Conservation (phyloP, 2,329 filamentous ascomycete genomes). For the Hypoxylon rubiginosum region DNA sequence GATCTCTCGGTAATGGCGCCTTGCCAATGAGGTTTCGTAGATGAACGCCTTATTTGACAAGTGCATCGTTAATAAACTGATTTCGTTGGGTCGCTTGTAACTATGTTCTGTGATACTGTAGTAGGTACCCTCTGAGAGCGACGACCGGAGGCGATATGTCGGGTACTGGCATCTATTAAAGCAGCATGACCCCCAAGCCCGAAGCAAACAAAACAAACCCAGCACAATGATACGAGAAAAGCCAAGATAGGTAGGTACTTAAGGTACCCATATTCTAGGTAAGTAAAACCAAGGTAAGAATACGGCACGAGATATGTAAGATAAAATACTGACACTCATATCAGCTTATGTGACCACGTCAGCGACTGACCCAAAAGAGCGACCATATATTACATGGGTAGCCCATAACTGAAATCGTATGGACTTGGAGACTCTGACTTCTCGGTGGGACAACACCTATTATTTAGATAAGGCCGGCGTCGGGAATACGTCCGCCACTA, state of each 20-base stretch:
- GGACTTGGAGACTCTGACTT: not conserved
- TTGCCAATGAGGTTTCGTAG: not conserved
- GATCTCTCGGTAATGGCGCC: not conserved
- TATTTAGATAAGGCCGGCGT: conserved; percentile 8
- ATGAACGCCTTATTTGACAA: not conserved
- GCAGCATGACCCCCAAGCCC: not conserved
- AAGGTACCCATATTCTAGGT: not conserved
- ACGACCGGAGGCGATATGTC: not conserved
- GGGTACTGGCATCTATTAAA: not conserved
- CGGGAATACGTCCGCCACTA: conserved; percentile 37
- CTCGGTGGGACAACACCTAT: not conserved
- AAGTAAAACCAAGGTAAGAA: not conserved
- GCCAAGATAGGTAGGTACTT: not conserved
- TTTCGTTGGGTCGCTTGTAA: not conserved
- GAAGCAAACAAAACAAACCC: too few species aligned
- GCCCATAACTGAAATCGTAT: not conserved
- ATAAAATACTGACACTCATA: not conserved
- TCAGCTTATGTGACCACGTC: not conserved
- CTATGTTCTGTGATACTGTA: not conserved
- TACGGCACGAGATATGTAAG: not conserved
- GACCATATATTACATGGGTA: not conserved
- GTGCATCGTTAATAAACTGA: not conserved
- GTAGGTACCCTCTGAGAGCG: not conserved
- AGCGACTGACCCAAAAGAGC: not conserved
- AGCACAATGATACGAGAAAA: not conserved